phyloP scores from a whole-genome alignment of 805 yeast species.

The Myxozyma neglecta region DNA sequence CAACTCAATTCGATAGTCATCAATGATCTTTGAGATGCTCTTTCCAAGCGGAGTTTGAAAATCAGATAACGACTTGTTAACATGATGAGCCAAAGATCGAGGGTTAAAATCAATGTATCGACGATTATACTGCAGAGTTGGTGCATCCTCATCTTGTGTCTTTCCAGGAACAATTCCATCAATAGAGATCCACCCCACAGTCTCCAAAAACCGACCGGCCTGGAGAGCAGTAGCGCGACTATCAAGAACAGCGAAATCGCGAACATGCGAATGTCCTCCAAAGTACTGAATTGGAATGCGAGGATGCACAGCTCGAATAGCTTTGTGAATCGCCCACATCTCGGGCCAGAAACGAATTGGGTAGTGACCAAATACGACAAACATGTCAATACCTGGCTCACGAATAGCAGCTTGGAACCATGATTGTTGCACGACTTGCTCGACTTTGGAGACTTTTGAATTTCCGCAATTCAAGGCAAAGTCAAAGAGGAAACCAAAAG shows the following conservation, averaged over 20 bases:
- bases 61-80: conserved; percentile 38
- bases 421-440: conserved; percentile 51
- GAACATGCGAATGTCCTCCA: conserved; percentile 92
- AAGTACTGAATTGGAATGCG: conserved; percentile 71
- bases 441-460: conserved; percentile 64
- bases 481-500: conserved; percentile 79
- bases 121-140: conserved; percentile 47
- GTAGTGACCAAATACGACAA: conserved; percentile 76
- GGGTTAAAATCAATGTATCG: conserved; percentile 81
- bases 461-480: conserved; percentile 61
- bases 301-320: conserved; percentile 61
- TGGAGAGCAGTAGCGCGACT: conserved; percentile 72
- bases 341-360: conserved; percentile 68
- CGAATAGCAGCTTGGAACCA: conserved; percentile 63
- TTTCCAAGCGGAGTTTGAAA: conserved; percentile 62
- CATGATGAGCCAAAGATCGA: conserved; percentile 67
- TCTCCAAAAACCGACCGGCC: conserved; percentile 90
- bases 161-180: conserved; percentile 35
- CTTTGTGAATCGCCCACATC: conserved; percentile 48
- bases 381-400: conserved; percentile 54
- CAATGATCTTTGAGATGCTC: conserved; percentile 49
- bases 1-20: conserved; percentile 48
- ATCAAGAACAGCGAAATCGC: conserved; percentile 78
- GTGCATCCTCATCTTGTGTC: conserved; percentile 32
- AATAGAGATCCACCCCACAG: conserved; percentile 83